These are phyloP conservation scores for Cornus florida DNA, from an alignment of 148 eudicot genomes.

Conservation along the genomic window DNA sequence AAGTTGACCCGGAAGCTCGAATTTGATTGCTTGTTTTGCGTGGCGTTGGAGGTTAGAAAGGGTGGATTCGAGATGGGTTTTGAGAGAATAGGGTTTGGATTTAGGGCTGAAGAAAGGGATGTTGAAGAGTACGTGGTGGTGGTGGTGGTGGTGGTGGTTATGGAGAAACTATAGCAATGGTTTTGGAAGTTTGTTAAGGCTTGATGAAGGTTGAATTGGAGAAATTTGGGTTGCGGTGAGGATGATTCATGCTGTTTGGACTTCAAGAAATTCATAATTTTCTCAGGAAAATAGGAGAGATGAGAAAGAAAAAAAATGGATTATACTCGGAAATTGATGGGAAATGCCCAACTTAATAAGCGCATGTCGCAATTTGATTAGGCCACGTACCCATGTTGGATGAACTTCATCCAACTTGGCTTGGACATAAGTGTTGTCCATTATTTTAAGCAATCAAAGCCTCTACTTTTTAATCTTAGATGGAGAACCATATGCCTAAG, in stretches of 20 bases:
- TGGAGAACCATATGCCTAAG: too few species aligned
- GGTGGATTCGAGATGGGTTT: constrained; percentile 39
- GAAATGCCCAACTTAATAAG: too few species aligned
- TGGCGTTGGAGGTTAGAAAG: constrained; percentile 22
- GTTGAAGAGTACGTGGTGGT: constrained; percentile 11
- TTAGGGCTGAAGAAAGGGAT: constrained; percentile 8
- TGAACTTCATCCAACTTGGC: too few species aligned
- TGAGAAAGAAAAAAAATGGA: not conserved
- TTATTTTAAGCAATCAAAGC: too few species aligned
- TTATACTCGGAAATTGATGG: too few species aligned
- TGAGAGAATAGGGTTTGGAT: constrained; percentile 15
- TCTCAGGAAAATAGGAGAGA: constrained; percentile 9
- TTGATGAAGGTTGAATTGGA: constrained; percentile 37
- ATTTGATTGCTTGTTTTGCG: constrained; percentile 7
- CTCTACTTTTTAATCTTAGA: too few species aligned
- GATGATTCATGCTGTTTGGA: constrained; percentile 4
- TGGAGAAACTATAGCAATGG: constrained; percentile 29
- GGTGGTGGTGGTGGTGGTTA: constrained; percentile 21
- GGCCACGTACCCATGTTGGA: too few species aligned
- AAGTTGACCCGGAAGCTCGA: constrained; percentile 4
- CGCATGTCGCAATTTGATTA: too few species aligned
- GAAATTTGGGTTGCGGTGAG: constrained; percentile 6
- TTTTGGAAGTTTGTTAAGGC: constrained; percentile 41
- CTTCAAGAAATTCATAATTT: constrained; percentile 6
- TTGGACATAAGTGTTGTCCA: too few species aligned